Evolutionary conservation across 1,284 basidiomycete genomes (phyloP).

Genomic region (Irpex rosettiformis): DNA sequence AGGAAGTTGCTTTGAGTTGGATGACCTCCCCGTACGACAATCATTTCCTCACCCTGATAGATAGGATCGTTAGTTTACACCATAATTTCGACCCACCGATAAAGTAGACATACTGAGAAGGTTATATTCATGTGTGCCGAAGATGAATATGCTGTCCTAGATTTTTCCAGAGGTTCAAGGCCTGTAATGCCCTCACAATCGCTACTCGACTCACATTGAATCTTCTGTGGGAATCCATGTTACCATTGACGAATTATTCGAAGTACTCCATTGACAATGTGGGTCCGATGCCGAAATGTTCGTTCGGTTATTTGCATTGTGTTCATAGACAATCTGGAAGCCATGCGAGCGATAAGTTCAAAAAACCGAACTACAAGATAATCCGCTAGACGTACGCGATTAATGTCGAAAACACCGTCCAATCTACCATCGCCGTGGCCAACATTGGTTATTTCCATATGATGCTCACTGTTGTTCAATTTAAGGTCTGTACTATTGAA

Average conservation of each 20-base stretch:
- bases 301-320: background rate
- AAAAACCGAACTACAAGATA: background rate
- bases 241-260: background rate
- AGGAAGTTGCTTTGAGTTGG: background rate
- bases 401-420: background rate
- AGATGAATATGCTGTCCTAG: background rate
- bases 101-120: background rate
- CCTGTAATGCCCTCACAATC: no score
- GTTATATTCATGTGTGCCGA: background rate
- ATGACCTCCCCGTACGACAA: background rate
- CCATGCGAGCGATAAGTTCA: background rate
- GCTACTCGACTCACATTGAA: background rate
- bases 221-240: background rate
- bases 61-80: background rate
- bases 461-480: background rate
- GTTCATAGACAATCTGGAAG: background rate
- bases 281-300: background rate
- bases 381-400: background rate
- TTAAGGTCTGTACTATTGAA: background rate
- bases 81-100: background rate
- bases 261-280: background rate
- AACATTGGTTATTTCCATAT: background rate
- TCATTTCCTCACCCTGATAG: background rate
- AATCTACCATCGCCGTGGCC: background rate
- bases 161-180: background rate